phyloP scores from a whole-genome alignment of 768 basidiomycete genomes.

The Hirschioporus abietinus region DNA sequence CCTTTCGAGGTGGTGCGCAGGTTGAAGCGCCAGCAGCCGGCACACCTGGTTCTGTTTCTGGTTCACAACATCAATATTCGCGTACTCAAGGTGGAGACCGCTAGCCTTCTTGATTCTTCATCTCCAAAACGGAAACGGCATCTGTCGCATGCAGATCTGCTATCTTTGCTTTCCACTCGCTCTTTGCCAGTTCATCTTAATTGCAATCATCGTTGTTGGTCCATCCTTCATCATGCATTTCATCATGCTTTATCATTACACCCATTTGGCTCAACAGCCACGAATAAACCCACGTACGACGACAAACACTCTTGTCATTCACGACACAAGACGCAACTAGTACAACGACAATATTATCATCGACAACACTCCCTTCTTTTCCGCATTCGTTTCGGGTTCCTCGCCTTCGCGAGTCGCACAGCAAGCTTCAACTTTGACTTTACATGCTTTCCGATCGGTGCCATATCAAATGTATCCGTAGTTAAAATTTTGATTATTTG shows the following conservation, averaged over 20 bases:
- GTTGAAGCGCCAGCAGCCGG: not conserved
- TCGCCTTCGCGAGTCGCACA: slow-evolving; percentile 1
- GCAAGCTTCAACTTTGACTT: not conserved
- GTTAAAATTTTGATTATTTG: slow-evolving; percentile 1
- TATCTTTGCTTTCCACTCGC: not conserved
- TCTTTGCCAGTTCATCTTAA: too few species aligned
- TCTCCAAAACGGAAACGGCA: not conserved
- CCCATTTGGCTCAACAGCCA: not conserved
- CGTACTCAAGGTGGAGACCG: not conserved
- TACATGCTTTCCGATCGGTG: not conserved
- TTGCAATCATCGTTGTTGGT: not conserved
- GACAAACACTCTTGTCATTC: slow-evolving; percentile 42
- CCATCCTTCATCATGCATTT: not conserved
- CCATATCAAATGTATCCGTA: slow-evolving; percentile 4
- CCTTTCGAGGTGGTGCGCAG: not conserved
- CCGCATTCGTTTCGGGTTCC: slow-evolving; percentile 1
- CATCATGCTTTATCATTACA: not conserved
- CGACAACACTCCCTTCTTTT: slow-evolving; percentile 1
- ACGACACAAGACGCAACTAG: slow-evolving; percentile 37
- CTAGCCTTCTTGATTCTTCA: not conserved
- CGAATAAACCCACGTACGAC: slow-evolving; percentile 21
- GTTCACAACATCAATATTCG: not conserved
- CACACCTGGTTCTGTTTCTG: not conserved
- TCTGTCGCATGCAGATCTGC: not conserved
- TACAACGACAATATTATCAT: not conserved